These are phyloP conservation scores for Kodamaea anthophila DNA, from an alignment of 1,139 yeast genomes.

Conservation along the genomic window DNA sequence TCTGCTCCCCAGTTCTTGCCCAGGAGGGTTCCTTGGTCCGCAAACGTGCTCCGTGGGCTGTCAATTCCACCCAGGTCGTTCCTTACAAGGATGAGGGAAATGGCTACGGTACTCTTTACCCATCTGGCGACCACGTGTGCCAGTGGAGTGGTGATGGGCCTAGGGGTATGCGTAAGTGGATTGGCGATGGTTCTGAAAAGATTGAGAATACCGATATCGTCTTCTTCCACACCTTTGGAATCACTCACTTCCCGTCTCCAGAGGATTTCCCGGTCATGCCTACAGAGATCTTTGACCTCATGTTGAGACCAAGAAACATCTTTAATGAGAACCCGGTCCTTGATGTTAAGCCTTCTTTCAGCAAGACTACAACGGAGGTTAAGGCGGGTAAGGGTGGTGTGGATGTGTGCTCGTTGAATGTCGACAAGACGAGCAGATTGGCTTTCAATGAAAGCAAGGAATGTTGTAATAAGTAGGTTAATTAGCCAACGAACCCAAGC, in stretches of 20 bases:
- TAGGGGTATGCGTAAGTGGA: conserved; percentile 68
- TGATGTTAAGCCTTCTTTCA: conserved; percentile 66
- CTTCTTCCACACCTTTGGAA: conserved; percentile 75
- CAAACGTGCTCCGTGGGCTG: conserved; percentile 82
- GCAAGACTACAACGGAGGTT: conserved; percentile 58
- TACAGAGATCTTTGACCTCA: conserved; percentile 68
- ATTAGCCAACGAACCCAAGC: too few species aligned
- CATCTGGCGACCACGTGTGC: conserved; percentile 76
- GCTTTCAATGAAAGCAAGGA: conserved; percentile 27
- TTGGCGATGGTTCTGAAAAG: conserved; percentile 57
- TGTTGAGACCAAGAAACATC: conserved; percentile 74
- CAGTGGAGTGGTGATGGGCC: conserved; percentile 75
- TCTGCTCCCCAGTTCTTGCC: conserved; percentile 68
- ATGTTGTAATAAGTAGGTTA: conserved; percentile 15
- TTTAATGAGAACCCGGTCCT: conserved; percentile 71
- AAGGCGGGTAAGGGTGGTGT: conserved; percentile 30
- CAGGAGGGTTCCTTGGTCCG: conserved; percentile 68
- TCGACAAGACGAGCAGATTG: conserved; percentile 37
- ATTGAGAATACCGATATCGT: conserved; percentile 67
- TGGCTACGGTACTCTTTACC: conserved; percentile 57
- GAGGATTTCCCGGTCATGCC: conserved; percentile 92
- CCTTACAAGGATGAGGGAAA: conserved; percentile 53
- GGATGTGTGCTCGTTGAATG: conserved; percentile 32
- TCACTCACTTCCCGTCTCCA: conserved; percentile 82
- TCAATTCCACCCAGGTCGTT: conserved; percentile 58